phyloP scores from a whole-genome alignment of 2,329 filamentous ascomycete genomes.

The Zalaria sp. region DNA sequence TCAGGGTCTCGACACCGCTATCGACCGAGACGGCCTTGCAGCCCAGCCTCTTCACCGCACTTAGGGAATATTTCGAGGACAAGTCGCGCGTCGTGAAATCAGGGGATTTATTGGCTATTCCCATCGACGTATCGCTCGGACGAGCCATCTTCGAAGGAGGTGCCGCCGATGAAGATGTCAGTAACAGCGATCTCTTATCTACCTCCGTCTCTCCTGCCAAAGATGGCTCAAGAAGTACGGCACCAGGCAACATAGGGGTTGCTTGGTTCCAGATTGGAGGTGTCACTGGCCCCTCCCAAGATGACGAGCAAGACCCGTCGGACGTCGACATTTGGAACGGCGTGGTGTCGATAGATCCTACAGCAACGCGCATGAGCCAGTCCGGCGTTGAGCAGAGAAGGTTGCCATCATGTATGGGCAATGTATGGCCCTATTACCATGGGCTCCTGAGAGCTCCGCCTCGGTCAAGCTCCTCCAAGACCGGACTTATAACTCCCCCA shows the following conservation, averaged over 20 bases:
- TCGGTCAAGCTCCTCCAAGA: conserved; percentile 43
- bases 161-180: conserved; percentile 53
- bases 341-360: conserved; percentile 72
- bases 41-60: conserved; percentile 67
- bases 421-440: conserved; percentile 81
- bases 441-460: conserved; percentile 50
- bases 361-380: conserved; percentile 78
- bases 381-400: conserved; percentile 75
- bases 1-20: conserved; percentile 78
- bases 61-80: conserved; percentile 80
- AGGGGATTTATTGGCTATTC: conserved; percentile 78
- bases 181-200: conserved; percentile 22
- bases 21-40: conserved; percentile 78
- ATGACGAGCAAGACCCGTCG: conserved; percentile 43
- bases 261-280: conserved; percentile 90
- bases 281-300: conserved; percentile 36
- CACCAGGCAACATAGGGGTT: conserved; percentile 28
- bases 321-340: conserved; percentile 68
- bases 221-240: conserved; percentile 10
- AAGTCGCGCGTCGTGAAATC: conserved; percentile 70
- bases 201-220: neutral
- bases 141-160: conserved; percentile 64
- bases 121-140: conserved; percentile 75
- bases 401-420: conserved; percentile 61
- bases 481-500: conserved; percentile 21